These are phyloP conservation scores for Priceomyces haplophilus DNA, from an alignment of 805 yeast genomes.

Conservation along the genomic window DNA sequence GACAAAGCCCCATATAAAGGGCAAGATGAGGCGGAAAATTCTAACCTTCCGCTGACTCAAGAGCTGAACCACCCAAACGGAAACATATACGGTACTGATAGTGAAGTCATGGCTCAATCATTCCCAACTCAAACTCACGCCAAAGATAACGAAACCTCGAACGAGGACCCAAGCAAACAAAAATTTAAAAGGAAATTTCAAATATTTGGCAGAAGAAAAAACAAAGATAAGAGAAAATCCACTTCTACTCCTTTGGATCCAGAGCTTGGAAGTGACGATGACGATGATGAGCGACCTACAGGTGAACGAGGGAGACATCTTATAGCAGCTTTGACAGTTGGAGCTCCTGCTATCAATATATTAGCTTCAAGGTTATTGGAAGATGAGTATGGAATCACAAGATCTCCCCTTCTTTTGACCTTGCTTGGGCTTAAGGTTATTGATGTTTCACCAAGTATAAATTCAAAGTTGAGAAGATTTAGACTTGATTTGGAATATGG, in stretches of 20 bases:
- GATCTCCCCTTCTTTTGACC: constrained; percentile 80
- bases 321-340: constrained; percentile 50
- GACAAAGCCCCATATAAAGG: constrained; percentile 8
- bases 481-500: constrained; percentile 87
- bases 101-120: background rate
- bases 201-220: constrained; percentile 23
- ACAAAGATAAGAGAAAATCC: constrained; percentile 21
- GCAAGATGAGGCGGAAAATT: background rate
- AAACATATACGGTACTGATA: background rate
- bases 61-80: background rate
- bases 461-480: constrained; percentile 45
- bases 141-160: constrained; percentile 11
- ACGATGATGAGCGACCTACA: constrained; percentile 22
- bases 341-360: constrained; percentile 70
- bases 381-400: constrained; percentile 71
- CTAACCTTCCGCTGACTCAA: background rate
- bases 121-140: background rate
- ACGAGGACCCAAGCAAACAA: constrained; percentile 14
- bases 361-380: constrained; percentile 70
- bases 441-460: constrained; percentile 42
- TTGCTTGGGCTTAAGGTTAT: constrained; percentile 65
- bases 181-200: constrained; percentile 20
- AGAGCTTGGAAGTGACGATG: constrained; percentile 12
- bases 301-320: constrained; percentile 36
- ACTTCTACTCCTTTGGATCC: constrained; percentile 14